Percentiles rank a stretch among this genome's conserved stretches.
Evolutionary conservation across 2,329 filamentous ascomycete species (phyloP).

Genomic region (Colletotrichum sp.): DNA sequence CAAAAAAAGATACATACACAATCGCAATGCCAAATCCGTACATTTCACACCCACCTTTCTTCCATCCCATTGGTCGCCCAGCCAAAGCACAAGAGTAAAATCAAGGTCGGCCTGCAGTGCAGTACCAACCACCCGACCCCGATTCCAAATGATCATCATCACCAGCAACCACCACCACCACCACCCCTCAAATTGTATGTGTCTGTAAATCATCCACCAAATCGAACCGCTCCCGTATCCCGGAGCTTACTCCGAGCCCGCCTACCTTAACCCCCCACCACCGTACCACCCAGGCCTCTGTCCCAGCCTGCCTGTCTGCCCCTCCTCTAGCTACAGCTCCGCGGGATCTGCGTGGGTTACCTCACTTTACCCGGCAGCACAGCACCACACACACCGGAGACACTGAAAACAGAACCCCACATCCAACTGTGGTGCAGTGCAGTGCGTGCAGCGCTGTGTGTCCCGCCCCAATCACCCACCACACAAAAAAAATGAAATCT

Average conservation of each 20-base stretch:
- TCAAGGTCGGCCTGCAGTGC: neutral
- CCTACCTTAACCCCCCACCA: neutral
- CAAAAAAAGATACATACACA: neutral
- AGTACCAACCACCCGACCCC: neutral
- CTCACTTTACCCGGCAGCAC: neutral
- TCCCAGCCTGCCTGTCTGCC: neutral
- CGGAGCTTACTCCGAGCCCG: constrained; percentile 10
- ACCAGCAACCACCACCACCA: neutral
- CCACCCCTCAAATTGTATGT: neutral
- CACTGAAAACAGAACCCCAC: neutral
- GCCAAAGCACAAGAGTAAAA: neutral
- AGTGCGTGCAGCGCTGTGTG: neutral
- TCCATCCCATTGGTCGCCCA: neutral
- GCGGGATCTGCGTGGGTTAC: constrained; percentile 3
- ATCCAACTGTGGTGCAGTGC: neutral
- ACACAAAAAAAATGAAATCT: neutral
- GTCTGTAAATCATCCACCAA: neutral
- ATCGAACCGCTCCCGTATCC: constrained; percentile 7
- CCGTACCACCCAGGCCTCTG: neutral
- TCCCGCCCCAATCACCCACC: neutral
- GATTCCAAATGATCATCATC: neutral
- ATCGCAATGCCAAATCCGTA: neutral
- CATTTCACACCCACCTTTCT: neutral
- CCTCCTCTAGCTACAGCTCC: neutral
- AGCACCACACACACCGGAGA: neutral